Conservation (phyloP, 1,284 basidiomycete genomes). For the Papiliotrema terrestris region DNA sequence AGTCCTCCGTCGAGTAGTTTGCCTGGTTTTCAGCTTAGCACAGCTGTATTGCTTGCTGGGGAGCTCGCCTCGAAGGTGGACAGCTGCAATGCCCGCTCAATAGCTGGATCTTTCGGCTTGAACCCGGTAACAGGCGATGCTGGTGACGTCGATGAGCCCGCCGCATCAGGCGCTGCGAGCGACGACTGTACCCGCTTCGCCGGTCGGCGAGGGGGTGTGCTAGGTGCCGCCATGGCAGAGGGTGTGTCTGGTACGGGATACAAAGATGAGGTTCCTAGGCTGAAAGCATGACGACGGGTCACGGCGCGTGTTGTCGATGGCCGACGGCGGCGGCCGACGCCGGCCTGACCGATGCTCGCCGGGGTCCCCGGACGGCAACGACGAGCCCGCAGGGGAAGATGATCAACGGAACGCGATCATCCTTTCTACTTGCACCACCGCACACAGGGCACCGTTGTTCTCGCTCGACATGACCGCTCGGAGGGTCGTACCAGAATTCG, state of each 20-base stretch:
- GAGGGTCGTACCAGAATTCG: no score
- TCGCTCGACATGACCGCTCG: no score
- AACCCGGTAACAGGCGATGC: background rate
- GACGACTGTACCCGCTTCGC: slow-evolving; percentile 5
- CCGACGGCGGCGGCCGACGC: no score
- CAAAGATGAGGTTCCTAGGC: background rate
- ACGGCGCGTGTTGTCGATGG: background rate
- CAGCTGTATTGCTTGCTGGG: background rate
- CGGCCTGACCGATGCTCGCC: no score
- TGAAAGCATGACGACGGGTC: background rate
- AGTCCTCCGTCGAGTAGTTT: slow-evolving; percentile 88
- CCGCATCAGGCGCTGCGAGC: background rate
- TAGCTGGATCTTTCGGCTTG: slow-evolving; percentile 52
- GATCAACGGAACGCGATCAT: no score
- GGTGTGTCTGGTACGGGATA: no score
- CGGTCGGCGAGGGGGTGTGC: slow-evolving; percentile 9
- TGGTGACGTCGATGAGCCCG: background rate
- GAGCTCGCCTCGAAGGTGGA: slow-evolving; percentile 61
- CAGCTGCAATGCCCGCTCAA: slow-evolving; percentile 63
- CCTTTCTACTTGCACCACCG: no score
- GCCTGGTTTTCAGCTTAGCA: slow-evolving; percentile 53
- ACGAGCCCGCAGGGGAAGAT: no score
- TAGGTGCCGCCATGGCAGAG: slow-evolving; percentile 7
- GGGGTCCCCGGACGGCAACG: no score
- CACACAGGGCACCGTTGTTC: no score